These are phyloP conservation scores for Breynia disticha DNA, from an alignment of 441 rosid species.

Conservation along the genomic window DNA sequence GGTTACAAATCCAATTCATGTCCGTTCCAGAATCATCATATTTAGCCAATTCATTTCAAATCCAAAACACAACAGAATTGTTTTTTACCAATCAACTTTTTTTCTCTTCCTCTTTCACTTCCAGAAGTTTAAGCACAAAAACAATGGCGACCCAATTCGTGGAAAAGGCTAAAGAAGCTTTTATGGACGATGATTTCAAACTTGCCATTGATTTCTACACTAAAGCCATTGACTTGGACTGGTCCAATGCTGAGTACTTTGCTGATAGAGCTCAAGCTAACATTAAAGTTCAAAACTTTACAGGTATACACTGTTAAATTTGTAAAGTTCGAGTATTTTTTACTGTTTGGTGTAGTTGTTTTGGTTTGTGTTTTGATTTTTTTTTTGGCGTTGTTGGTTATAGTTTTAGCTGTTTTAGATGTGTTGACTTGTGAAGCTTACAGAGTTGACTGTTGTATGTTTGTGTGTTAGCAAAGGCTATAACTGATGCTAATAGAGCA, in stretches of 20 bases:
- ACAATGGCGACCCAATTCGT: slow-evolving; percentile 57
- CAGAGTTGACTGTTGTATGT: neutral
- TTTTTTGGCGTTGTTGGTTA: neutral
- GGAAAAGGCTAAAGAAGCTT: slow-evolving; percentile 62
- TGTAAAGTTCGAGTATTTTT: neutral
- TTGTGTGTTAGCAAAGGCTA: slow-evolving; percentile 42
- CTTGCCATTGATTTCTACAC: slow-evolving; percentile 61
- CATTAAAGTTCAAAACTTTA: slow-evolving; percentile 51
- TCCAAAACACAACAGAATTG: too few species aligned
- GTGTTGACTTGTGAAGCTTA: neutral
- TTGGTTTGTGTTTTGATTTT: neutral
- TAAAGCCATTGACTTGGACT: slow-evolving; percentile 55
- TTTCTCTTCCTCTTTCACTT: too few species aligned
- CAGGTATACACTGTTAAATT: slow-evolving; percentile 29
- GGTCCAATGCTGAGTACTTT: slow-evolving; percentile 47
- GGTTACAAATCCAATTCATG: too few species aligned
- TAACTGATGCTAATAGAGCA: slow-evolving; percentile 69
- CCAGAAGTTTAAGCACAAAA: neutral
- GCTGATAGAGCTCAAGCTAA: slow-evolving; percentile 92
- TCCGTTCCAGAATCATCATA: too few species aligned
- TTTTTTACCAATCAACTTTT: too few species aligned
- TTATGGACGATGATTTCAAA: slow-evolving; percentile 74
- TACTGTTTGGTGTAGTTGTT: neutral
- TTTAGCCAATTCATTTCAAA: too few species aligned
- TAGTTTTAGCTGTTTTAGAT: neutral